Evolutionary conservation across 2,329 filamentous ascomycete species (phyloP).

Genomic region (Sporothrix inflata): DNA sequence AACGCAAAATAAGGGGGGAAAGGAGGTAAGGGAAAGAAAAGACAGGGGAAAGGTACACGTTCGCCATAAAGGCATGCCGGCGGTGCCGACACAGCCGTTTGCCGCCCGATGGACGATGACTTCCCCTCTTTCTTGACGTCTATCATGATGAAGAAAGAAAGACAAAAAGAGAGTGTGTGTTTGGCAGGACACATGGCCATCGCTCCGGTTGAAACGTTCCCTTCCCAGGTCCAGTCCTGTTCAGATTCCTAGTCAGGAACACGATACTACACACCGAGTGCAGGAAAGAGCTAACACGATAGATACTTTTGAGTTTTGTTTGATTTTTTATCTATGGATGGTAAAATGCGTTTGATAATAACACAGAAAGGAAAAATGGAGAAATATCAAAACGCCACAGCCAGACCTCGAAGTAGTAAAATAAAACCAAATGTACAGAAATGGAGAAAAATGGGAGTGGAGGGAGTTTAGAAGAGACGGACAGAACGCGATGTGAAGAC

Average conservation of each 20-base stretch:
- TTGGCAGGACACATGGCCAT: not conserved
- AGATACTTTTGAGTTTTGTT: not conserved
- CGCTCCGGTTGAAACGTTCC: not conserved
- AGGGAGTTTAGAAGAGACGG: not conserved
- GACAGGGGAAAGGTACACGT: too few species aligned
- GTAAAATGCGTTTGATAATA: not conserved
- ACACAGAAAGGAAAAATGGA: conserved; percentile 11
- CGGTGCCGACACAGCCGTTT: not conserved
- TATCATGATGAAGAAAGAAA: not conserved
- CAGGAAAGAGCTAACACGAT: not conserved
- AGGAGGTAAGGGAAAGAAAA: not conserved
- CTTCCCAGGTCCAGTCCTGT: not conserved
- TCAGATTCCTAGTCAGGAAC: too few species aligned
- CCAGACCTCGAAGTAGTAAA: conserved; percentile 18
- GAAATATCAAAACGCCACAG: conserved; percentile 26
- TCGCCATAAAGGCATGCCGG: too few species aligned
- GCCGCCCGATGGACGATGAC: not conserved
- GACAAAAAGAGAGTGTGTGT: not conserved
- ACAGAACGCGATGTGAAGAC: not conserved
- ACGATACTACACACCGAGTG: not conserved
- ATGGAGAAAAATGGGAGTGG: conserved; percentile 13
- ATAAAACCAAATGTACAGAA: conserved; percentile 3
- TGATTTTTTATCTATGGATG: not conserved
- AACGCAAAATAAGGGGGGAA: not conserved
- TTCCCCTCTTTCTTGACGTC: not conserved